Percentiles rank a stretch among this genome's conserved stretches.
These are phyloP conservation scores for Scutellaria baicalensis DNA, from an alignment of 257 asterid genomes.

Conservation along the genomic window DNA sequence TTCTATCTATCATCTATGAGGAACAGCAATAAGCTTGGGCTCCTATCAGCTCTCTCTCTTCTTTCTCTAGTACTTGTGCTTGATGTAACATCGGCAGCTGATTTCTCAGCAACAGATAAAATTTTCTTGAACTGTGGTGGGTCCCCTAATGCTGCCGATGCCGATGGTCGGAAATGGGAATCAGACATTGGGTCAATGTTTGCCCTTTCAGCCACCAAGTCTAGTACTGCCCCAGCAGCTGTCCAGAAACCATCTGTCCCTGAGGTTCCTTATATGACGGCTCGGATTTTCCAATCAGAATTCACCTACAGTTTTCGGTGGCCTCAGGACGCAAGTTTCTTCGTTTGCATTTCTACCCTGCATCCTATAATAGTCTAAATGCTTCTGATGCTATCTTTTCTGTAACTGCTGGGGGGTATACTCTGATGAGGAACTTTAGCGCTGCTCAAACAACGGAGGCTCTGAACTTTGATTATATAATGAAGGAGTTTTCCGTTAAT, in stretches of 20 bases:
- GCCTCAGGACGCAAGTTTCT: conserved; percentile 73
- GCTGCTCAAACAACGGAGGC: conserved; percentile 61
- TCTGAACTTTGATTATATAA: conserved; percentile 53
- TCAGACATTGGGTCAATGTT: conserved; percentile 72
- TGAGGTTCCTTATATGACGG: conserved; percentile 75
- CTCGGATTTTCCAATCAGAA: conserved; percentile 62
- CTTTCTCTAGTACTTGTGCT: conserved; percentile 10
- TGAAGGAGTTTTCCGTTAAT: conserved; percentile 69
- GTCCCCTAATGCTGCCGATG: conserved; percentile 49
- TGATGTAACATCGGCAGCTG: conserved; percentile 29
- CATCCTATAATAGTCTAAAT: conserved; percentile 46
- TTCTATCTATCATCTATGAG: conserved; percentile 10
- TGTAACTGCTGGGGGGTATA: conserved; percentile 44
- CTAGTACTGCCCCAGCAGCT: conserved; percentile 47
- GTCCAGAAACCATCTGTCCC: conserved; percentile 76
- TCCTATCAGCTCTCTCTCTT: not conserved
- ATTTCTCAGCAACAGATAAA: conserved; percentile 62
- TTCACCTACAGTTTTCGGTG: conserved; percentile 76
- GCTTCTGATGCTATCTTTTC: conserved; percentile 56
- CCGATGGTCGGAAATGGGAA: conserved; percentile 68
- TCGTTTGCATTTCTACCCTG: conserved; percentile 81
- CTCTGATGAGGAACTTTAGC: conserved; percentile 70
- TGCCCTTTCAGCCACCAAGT: conserved; percentile 32
- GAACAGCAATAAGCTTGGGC: conserved; percentile 6
- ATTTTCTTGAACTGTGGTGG: conserved; percentile 87